Evolutionary conservation across 352 stramenopile genomes (phyloP).

Genomic region (Phytophthora parvispora): DNA sequence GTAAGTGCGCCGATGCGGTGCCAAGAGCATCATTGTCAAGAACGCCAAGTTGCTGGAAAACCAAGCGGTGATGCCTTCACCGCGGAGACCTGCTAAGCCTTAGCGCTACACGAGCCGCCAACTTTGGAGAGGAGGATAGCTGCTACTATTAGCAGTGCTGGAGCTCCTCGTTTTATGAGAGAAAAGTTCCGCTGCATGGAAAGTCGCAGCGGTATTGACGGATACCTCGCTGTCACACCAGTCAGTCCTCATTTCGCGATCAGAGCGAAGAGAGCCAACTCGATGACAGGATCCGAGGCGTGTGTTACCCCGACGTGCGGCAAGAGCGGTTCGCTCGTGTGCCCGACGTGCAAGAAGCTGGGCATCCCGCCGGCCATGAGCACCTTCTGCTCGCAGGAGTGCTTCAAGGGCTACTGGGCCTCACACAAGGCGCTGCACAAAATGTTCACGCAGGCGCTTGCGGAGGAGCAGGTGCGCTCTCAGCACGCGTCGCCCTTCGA

Average conservation of each 20-base stretch:
- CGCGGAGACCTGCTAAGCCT: too few relatives aligned
- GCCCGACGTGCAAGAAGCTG: slow-evolving; percentile 94
- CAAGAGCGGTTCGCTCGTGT: slow-evolving; percentile 89
- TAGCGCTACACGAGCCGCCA: too few relatives aligned
- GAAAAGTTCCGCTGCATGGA: too few relatives aligned
- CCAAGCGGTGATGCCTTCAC: too few relatives aligned
- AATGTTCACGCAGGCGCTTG: slow-evolving; percentile 82
- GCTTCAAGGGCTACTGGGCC: slow-evolving; percentile 97
- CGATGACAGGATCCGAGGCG: slow-evolving; percentile 26
- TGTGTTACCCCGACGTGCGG: slow-evolving; percentile 82
- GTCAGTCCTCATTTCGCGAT: slow-evolving; percentile 12
- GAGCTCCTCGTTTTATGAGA: too few relatives aligned
- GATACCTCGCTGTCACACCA: not conserved
- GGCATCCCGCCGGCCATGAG: slow-evolving; percentile 87
- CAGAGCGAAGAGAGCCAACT: slow-evolving; percentile 1
- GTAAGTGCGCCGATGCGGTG: too few relatives aligned
- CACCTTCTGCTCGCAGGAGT: slow-evolving; percentile 96
- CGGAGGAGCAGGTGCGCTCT: slow-evolving; percentile 38
- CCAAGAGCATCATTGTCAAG: too few relatives aligned
- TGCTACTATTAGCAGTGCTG: not conserved
- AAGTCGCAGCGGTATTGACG: slow-evolving; percentile 1
- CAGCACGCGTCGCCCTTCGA: slow-evolving; percentile 53
- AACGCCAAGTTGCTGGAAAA: too few relatives aligned
- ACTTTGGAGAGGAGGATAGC: too few relatives aligned
- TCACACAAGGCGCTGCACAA: slow-evolving; percentile 98